These are phyloP conservation scores for Starmerella apis DNA, from an alignment of 805 yeast species.

Conservation along the genomic window DNA sequence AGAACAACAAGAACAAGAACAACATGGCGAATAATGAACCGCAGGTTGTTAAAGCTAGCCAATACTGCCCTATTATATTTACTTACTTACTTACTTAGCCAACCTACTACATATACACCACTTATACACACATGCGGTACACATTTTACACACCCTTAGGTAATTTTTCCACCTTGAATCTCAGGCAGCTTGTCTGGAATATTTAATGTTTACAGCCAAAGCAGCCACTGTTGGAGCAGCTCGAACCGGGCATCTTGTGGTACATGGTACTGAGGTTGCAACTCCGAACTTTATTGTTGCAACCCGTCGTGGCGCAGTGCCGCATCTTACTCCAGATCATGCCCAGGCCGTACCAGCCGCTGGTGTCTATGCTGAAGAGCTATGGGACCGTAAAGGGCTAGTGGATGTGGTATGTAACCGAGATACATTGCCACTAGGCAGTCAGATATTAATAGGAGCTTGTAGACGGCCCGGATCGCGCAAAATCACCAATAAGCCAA, in stretches of 20 bases:
- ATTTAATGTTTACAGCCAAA: conserved; percentile 20
- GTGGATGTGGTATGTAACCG: conserved; percentile 15
- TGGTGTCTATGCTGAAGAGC: conserved; percentile 33
- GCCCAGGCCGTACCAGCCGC: conserved; percentile 25
- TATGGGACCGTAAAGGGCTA: conserved; percentile 29
- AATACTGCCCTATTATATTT: no score
- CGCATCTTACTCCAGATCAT: conserved; percentile 38
- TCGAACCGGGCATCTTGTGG: conserved; percentile 24
- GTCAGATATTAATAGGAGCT: conserved; percentile 27
- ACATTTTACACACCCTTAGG: no score
- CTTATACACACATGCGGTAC: no score
- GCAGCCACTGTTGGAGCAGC: conserved; percentile 22
- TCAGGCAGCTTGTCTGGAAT: not conserved
- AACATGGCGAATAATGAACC: no score
- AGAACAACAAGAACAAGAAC: not conserved
- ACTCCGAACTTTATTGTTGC: conserved; percentile 32
- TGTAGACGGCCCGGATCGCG: conserved; percentile 30
- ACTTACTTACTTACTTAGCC: no score
- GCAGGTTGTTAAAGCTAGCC: no score
- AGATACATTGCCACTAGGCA: conserved; percentile 26
- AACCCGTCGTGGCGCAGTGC: conserved; percentile 35
- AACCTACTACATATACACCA: no score
- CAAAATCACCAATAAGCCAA: conserved; percentile 29
- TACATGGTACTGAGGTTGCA: conserved; percentile 20
- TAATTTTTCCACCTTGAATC: not conserved